Percentiles rank a stretch among this genome's conserved stretches.
Conservation (phyloP, 2,329 filamentous ascomycete genomes). For the Venturia carpophila region DNA sequence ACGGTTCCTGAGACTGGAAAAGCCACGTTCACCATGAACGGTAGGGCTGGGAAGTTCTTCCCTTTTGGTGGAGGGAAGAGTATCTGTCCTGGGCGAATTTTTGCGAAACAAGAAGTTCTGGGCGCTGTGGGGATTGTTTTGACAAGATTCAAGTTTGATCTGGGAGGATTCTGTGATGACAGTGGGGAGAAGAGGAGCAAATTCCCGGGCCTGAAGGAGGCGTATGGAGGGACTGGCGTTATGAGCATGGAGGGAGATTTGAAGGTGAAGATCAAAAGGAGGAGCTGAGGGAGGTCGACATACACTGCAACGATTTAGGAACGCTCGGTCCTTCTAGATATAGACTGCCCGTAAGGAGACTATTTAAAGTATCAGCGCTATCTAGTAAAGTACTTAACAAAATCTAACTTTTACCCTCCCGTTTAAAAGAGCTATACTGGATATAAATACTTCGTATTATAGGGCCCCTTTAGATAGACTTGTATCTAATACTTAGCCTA, state of each 20-base stretch:
- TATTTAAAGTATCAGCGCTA: too few relatives aligned
- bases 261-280: conserved; percentile 16
- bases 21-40: conserved; percentile 24
- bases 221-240: conserved; percentile 16
- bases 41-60: conserved; percentile 26
- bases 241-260: conserved; percentile 19
- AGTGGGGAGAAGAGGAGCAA: conserved; percentile 2
- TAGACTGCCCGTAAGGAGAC: too few relatives aligned
- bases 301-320: too few relatives aligned
- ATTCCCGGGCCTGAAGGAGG: conserved; percentile 18
- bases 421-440: too few relatives aligned
- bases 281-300: too few relatives aligned
- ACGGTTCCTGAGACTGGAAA: conserved; percentile 24
- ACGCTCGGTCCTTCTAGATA: too few relatives aligned
- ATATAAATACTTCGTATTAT: too few relatives aligned
- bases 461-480: too few relatives aligned
- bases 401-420: too few relatives aligned
- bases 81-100: conserved; percentile 21
- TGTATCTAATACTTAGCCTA: too few relatives aligned
- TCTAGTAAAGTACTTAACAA: too few relatives aligned
- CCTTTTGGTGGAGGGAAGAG: conserved; percentile 26
- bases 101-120: conserved; percentile 21
- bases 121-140: conserved; percentile 19
- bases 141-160: conserved; percentile 19
- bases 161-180: conserved; percentile 12